Percentiles rank a stretch among this genome's conserved stretches.
These are phyloP conservation scores for Geranomyces variabilis DNA, from an alignment of 192 early-diverging fungal genomes.

Conservation along the genomic window DNA sequence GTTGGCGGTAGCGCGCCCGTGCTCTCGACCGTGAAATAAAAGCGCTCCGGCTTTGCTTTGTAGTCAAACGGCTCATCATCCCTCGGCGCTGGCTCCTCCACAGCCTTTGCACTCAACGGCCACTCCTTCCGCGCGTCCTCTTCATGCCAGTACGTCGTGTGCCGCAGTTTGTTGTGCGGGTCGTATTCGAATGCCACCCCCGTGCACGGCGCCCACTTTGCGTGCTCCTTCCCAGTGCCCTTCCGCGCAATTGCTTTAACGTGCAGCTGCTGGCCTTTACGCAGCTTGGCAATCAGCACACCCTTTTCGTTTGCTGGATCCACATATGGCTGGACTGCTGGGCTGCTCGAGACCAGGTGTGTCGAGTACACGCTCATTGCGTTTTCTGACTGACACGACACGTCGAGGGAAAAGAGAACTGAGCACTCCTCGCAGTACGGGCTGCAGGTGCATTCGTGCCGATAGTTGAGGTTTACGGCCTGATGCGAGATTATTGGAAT, in stretches of 20 bases:
- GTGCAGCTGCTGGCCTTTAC: conserved; percentile 90
- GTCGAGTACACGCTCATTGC: conserved; percentile 80
- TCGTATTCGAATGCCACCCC: conserved; percentile 96
- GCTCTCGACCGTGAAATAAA: conserved; percentile 57
- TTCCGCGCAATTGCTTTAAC: conserved; percentile 93
- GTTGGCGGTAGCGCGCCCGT: conserved; percentile 54
- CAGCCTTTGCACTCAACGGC: conserved; percentile 55
- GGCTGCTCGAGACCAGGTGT: conserved; percentile 67
- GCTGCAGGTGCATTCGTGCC: conserved; percentile 58
- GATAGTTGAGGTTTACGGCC: conserved; percentile 80
- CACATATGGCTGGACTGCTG: conserved; percentile 33
- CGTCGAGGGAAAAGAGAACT: conserved; percentile 84
- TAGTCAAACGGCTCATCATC: conserved; percentile 57
- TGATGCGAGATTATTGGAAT: conserved; percentile 84
- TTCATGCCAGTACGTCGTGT: conserved; percentile 93
- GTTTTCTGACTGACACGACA: conserved; percentile 78
- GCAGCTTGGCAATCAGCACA: conserved; percentile 83
- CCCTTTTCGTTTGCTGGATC: conserved; percentile 58
- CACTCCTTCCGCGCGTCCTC: conserved; percentile 83
- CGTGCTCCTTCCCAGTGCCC: conserved; percentile 96
- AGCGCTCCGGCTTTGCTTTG: conserved; percentile 55
- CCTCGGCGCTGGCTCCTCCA: conserved; percentile 40
- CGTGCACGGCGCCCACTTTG: conserved; percentile 93
- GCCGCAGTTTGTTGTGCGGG: conserved; percentile 89
- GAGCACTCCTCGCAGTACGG: conserved; percentile 89